Conservation (phyloP, 1,139 yeast species). For the Blastobotrys serpentis region DNA sequence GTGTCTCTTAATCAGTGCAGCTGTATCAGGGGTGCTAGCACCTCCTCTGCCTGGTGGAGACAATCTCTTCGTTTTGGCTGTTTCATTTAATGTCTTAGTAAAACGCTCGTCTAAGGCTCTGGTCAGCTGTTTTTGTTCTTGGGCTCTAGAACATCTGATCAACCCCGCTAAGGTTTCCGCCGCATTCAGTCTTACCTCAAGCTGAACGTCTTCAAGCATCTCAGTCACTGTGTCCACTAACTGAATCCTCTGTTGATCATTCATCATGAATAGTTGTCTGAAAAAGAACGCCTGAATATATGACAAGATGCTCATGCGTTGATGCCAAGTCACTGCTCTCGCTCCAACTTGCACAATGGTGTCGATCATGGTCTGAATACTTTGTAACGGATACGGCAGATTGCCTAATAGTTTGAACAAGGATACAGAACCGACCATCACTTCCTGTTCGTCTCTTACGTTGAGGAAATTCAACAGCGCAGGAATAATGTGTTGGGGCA, state of each 20-base stretch:
- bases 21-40: constrained; percentile 23
- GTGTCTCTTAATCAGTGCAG: constrained; percentile 53
- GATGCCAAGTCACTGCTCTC: constrained; percentile 53
- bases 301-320: constrained; percentile 63
- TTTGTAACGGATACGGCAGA: constrained; percentile 50
- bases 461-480: constrained; percentile 64
- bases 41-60: constrained; percentile 11
- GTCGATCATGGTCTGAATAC: constrained; percentile 48
- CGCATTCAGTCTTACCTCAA: constrained; percentile 77
- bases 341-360: constrained; percentile 50
- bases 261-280: constrained; percentile 62
- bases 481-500: constrained; percentile 58
- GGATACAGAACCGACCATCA: constrained; percentile 57
- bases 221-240: constrained; percentile 55
- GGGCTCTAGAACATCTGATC: constrained; percentile 69
- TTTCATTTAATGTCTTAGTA: constrained; percentile 19
- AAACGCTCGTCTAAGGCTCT: constrained; percentile 31
- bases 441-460: constrained; percentile 78
- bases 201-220: constrained; percentile 58
- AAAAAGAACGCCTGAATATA: constrained; percentile 76
- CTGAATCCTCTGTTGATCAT: constrained; percentile 47
- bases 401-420: constrained; percentile 59
- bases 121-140: constrained; percentile 49
- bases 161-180: constrained; percentile 77
- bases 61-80: too few relatives aligned